Evolutionary conservation across 2,329 filamentous ascomycete species (phyloP).

Genomic region (Rutstroemia sp.): DNA sequence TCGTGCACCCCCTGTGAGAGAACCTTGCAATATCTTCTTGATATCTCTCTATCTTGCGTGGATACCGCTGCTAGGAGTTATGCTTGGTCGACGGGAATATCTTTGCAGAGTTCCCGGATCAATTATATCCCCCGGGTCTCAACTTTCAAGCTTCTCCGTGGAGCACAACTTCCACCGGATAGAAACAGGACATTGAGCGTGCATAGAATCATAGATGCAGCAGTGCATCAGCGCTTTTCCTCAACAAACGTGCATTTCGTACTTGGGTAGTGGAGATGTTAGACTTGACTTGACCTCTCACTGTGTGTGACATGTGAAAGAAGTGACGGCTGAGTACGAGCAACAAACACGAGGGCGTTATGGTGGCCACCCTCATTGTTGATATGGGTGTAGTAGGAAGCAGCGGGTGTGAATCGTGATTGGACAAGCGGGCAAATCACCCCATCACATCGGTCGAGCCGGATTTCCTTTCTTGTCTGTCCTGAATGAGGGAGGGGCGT

Average conservation of each 20-base stretch:
- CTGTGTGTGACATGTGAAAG: background rate
- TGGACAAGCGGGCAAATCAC: background rate
- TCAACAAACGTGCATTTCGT: too few relatives aligned
- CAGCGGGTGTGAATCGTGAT: background rate
- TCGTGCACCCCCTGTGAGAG: background rate
- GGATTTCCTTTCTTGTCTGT: background rate
- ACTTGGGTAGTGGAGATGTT: background rate
- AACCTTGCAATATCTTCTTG: background rate
- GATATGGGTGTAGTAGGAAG: background rate
- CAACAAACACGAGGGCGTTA: background rate
- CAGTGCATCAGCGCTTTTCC: too few relatives aligned
- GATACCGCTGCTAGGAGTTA: background rate
- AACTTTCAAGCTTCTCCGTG: too few relatives aligned
- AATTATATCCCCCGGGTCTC: too few relatives aligned
- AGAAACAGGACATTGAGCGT: too few relatives aligned
- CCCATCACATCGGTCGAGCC: background rate
- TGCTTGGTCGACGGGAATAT: background rate
- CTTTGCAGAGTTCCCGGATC: too few relatives aligned
- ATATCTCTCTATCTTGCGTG: background rate
- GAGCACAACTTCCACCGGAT: too few relatives aligned
- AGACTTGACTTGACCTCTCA: background rate
- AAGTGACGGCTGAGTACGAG: background rate
- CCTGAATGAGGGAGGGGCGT: too few relatives aligned
- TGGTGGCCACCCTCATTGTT: background rate
- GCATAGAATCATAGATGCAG: too few relatives aligned